Evolutionary conservation across 225 moss, liverwort and hornwort species (phyloP).

Genomic region (Bryum argenteum): DNA sequence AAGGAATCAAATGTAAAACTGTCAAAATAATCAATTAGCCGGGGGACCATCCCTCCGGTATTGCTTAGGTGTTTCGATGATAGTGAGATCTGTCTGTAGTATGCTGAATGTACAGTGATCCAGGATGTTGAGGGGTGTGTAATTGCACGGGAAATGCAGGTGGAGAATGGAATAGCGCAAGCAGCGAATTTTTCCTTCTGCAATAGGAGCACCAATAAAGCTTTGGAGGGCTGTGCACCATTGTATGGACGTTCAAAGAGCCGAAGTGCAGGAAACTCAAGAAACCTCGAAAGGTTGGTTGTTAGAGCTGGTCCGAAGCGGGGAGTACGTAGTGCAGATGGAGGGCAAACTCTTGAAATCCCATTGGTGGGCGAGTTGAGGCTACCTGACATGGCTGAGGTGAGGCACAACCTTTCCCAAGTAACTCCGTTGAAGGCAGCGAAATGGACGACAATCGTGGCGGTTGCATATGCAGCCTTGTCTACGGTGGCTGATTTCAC

Average conservation of each 20-base stretch:
- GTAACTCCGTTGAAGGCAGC: slow-evolving; percentile 55
- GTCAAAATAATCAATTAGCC: no score
- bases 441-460: slow-evolving; percentile 61
- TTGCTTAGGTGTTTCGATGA: no score
- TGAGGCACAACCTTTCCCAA: slow-evolving; percentile 38
- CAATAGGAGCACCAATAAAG: slow-evolving; percentile 46
- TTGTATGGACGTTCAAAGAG: slow-evolving; percentile 41
- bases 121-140: slow-evolving; percentile 3
- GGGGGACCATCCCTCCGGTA: no score
- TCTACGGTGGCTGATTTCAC: slow-evolving; percentile 44
- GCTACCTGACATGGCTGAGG: slow-evolving; percentile 36
- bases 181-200: slow-evolving; percentile 99
- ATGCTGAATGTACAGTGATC: background rate
- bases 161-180: slow-evolving; percentile 93
- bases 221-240: slow-evolving; percentile 54
- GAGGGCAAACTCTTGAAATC: slow-evolving; percentile 32
- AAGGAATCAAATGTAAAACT: no score
- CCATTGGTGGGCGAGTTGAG: slow-evolving; percentile 48
- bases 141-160: slow-evolving; percentile 45
- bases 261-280: slow-evolving; percentile 28
- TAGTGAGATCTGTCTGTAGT: no score
- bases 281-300: slow-evolving; percentile 36
- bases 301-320: slow-evolving; percentile 55
- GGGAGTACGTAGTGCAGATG: slow-evolving; percentile 32
- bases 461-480: slow-evolving; percentile 48